Conservation (phyloP, 257 asterid genomes). For the Solanum tarapatanum region DNA sequence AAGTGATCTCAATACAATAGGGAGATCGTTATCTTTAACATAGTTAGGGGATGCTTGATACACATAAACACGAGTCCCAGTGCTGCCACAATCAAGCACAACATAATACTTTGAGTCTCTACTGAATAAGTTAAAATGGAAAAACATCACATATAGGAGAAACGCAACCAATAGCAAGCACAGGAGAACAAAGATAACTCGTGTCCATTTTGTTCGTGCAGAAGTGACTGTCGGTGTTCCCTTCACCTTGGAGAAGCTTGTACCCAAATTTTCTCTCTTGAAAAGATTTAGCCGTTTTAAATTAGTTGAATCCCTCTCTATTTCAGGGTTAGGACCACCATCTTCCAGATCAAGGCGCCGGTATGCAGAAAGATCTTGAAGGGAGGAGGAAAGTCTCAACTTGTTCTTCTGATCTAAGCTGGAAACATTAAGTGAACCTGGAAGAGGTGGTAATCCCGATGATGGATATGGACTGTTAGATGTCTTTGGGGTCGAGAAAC, state of each 20-base stretch:
- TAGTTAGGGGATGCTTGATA: slow-evolving; percentile 58
- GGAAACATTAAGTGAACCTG: slow-evolving; percentile 34
- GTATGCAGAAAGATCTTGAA: slow-evolving; percentile 79
- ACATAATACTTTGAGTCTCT: slow-evolving; percentile 61
- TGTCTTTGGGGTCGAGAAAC: slow-evolving; percentile 35
- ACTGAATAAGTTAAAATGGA: slow-evolving; percentile 49
- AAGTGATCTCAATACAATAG: slow-evolving; percentile 55
- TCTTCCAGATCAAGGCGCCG: slow-evolving; percentile 46
- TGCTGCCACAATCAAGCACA: slow-evolving; percentile 96
- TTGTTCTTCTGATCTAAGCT: slow-evolving; percentile 34
- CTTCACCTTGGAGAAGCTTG: slow-evolving; percentile 87
- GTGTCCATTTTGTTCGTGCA: slow-evolving; percentile 43
- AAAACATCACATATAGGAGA: slow-evolving; percentile 33
- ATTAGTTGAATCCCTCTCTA: slow-evolving; percentile 24
- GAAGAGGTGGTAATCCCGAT: slow-evolving; percentile 61
- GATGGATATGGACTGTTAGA: slow-evolving; percentile 27
- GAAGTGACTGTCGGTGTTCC: slow-evolving; percentile 25
- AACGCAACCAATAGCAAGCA: slow-evolving; percentile 46
- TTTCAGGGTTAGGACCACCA: slow-evolving; percentile 25
- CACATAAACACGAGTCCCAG: slow-evolving; percentile 94
- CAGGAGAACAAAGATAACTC: slow-evolving; percentile 39
- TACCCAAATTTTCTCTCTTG: slow-evolving; percentile 33
- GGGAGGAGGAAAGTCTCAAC: slow-evolving; percentile 68
- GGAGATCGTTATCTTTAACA: slow-evolving; percentile 49
- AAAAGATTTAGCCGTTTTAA: slow-evolving; percentile 26